Evolutionary conservation across 1,139 yeast species (phyloP), one percentile per base, ranked within the genome.

Genomic region (Protomyces arabidopsidicola): DNA sequence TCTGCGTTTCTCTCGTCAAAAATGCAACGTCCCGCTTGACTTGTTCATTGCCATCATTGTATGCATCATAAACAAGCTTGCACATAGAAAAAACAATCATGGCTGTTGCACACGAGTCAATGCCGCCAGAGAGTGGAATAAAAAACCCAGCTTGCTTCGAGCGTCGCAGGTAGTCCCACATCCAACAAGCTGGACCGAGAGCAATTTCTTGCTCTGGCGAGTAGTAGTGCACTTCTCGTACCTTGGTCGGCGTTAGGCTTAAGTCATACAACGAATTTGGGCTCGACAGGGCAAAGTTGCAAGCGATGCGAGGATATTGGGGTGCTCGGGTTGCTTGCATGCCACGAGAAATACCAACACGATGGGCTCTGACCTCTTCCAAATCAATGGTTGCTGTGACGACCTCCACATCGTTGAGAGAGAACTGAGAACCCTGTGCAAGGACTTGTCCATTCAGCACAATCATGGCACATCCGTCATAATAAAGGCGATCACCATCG

Each of bases 121-220:
- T 91, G 57, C 99, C 99, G 22, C 99, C 99, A 74, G 96, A 87
- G 59, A 93, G 79, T 0, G 99, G 98, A 58, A 93, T 79, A 75
- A 93, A 95, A 73, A 81, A 93, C 0, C 99, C 99, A 0, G 91
- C 90, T 65, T 93, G 87, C 69, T 83, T 83, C 68, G 95, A 89
- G 69, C 98, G 83, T 73, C 99, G 82, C 67, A 93, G 80, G 72
- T 93, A 93, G 74, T 93, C 99, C 99, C 99, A 93, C 68, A 93
- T 76, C 99, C 99, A 93, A 74, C 98, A 93, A 0, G 99, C 98
- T 0, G 98, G 99, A 0, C 98, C 98, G 60, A 88, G 78, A 0
- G 98, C 98, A 68, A 93, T 91, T 75, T 93, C 99, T 74, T 93
- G 97, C 72, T 90, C 96, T 1, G 98, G 97, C 2, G 79, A 73